Evolutionary conservation across 192 early-diverging fungal species (phyloP).

Genomic region (Geosiphon pyriformis): DNA sequence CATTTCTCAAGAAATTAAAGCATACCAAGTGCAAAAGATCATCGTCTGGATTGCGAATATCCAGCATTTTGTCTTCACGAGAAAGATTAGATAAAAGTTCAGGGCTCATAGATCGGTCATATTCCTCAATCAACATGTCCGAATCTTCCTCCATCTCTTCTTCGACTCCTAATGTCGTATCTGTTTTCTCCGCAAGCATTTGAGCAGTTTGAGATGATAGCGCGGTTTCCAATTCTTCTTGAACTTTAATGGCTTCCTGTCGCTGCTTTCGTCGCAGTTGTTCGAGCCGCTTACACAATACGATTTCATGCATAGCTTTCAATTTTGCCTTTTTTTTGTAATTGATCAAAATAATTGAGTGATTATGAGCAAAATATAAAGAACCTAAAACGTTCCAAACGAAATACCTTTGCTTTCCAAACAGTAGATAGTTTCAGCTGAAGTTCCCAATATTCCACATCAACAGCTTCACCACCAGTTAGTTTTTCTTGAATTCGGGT

Average conservation of each 20-base stretch:
- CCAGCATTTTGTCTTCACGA: constrained; percentile 49
- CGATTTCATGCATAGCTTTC: constrained; percentile 72
- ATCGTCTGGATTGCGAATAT: constrained; percentile 52
- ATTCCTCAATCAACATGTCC: constrained; percentile 37
- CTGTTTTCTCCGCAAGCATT: constrained; percentile 34
- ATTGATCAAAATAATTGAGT: neutral
- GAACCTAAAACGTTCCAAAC: neutral
- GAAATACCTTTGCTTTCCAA: constrained; percentile 68
- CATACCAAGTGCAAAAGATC: constrained; percentile 60
- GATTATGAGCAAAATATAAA: neutral
- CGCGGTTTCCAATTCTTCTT: constrained; percentile 46
- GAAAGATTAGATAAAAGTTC: constrained; percentile 42
- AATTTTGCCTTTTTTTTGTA: constrained; percentile 43
- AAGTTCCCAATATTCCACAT: constrained; percentile 95
- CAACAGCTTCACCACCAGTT: constrained; percentile 58
- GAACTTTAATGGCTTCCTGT: constrained; percentile 50
- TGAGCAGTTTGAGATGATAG: constrained; percentile 44
- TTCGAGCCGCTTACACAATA: constrained; percentile 68
- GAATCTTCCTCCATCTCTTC: constrained; percentile 34
- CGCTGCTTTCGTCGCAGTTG: constrained; percentile 58
- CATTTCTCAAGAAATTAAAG: constrained; percentile 10
- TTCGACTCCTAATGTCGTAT: constrained; percentile 44
- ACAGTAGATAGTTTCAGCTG: constrained; percentile 69
- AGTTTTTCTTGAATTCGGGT: constrained; percentile 73
- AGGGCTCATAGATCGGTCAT: constrained; percentile 61